These are phyloP conservation scores for Gossypium davidsonii DNA, from an alignment of 441 rosid species.

Conservation along the genomic window DNA sequence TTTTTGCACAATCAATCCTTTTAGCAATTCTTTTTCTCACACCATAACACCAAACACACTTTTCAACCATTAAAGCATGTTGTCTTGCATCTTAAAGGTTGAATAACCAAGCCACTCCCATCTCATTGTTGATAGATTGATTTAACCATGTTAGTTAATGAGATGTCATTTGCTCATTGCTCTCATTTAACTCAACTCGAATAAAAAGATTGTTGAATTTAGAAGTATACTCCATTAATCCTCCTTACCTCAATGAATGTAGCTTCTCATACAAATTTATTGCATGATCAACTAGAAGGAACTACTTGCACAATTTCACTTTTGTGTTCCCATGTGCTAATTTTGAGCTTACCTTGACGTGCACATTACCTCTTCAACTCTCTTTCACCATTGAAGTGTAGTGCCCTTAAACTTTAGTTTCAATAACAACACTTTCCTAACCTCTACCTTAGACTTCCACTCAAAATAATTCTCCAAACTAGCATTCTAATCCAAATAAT, in stretches of 20 bases:
- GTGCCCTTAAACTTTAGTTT: neutral
- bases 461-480: neutral
- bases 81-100: neutral
- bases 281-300: neutral
- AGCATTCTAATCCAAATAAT: neutral
- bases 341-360: neutral
- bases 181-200: neutral
- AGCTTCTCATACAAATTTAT: neutral
- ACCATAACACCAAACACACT: neutral
- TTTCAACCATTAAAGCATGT: neutral
- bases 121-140: neutral
- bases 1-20: neutral
- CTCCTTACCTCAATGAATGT: neutral
- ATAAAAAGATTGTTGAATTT: neutral
- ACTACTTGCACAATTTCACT: neutral
- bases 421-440: neutral
- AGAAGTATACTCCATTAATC: neutral
- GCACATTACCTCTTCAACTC: neutral
- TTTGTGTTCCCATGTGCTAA: neutral
- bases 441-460: neutral
- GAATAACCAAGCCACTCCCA: neutral
- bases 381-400: neutral
- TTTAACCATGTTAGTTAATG: neutral
- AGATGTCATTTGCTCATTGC: neutral
- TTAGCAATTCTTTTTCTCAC: neutral